A percentile compares a stretch with the other conserved stretches of the same genome.
Conservation (phyloP, 148 eudicot species). For the Rhododendron molle region DNA sequence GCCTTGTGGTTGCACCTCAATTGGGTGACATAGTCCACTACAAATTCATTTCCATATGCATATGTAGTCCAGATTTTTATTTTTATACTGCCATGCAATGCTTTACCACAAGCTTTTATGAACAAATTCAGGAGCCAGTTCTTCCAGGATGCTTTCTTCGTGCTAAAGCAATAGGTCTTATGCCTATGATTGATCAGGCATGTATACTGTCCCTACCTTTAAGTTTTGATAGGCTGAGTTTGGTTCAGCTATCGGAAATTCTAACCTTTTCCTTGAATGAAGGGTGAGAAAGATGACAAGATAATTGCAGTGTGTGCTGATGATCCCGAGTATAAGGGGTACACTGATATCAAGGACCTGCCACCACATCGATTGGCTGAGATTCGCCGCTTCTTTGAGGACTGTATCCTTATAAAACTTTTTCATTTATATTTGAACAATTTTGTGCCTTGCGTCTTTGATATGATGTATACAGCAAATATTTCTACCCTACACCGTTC, state of each 20-base stretch:
- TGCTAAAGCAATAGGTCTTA: constrained; percentile 77
- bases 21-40: constrained; percentile 6
- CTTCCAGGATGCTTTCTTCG: constrained; percentile 83
- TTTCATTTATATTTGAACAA: neutral
- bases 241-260: neutral
- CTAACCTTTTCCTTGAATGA: constrained; percentile 11
- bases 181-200: constrained; percentile 93
- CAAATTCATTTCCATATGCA: neutral
- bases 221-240: neutral
- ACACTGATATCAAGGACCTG: constrained; percentile 70
- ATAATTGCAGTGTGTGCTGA: constrained; percentile 85
- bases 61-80: neutral
- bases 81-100: neutral
- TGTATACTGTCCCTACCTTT: neutral
- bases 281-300: constrained; percentile 90
- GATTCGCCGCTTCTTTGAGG: constrained; percentile 86
- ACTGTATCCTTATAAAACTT: constrained; percentile 50
- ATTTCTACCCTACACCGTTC: neutral
- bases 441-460: neutral
- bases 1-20: neutral
- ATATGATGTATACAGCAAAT: neutral
- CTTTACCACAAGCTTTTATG: neutral
- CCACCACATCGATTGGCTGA: constrained; percentile 90
- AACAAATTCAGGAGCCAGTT: constrained; percentile 58
- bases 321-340: constrained; percentile 70